These are phyloP conservation scores for Themeda triandra DNA, from an alignment of 176 grass and related monocot genomes.

Conservation along the genomic window DNA sequence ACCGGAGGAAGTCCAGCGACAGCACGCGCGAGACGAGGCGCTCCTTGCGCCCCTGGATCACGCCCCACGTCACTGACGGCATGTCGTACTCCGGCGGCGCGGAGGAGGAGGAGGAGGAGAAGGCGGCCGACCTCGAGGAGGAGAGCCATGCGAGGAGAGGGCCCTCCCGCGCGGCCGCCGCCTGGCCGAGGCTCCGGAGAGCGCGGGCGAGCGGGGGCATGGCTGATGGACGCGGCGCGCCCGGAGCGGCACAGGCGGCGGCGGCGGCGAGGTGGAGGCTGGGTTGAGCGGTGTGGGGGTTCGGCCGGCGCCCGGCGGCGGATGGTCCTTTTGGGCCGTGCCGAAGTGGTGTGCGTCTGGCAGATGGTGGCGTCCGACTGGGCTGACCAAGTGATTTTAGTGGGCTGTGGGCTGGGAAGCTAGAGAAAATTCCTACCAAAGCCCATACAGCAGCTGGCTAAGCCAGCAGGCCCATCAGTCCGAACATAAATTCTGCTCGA, in stretches of 20 bases:
- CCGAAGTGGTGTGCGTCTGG: background rate
- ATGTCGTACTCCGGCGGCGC: constrained; percentile 87
- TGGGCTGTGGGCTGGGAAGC: background rate
- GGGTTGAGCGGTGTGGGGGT: constrained; percentile 23
- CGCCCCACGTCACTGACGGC: constrained; percentile 94
- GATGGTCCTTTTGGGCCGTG: constrained; percentile 18
- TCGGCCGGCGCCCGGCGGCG: background rate
- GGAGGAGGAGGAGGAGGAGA: constrained; percentile 1
- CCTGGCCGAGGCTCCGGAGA: constrained; percentile 11
- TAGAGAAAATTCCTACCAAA: too few relatives aligned
- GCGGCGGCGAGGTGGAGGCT: constrained; percentile 13
- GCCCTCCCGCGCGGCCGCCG: background rate
- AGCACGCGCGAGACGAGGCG: constrained; percentile 89
- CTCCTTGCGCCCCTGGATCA: constrained; percentile 88
- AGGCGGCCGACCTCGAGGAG: constrained; percentile 19
- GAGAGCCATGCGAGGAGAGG: background rate
- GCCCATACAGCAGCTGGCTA: too few relatives aligned
- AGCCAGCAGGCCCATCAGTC: too few relatives aligned
- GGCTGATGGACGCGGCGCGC: constrained; percentile 19
- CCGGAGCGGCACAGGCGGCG: constrained; percentile 13
- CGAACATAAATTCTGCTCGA: too few relatives aligned
- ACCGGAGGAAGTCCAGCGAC: constrained; percentile 91
- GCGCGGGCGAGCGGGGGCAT: constrained; percentile 33
- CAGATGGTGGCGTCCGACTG: background rate
- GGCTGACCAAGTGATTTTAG: background rate